Base-by-base conservation (phyloP, 192 early-diverging fungal species). In the Gryganskiella cystojenkinii region DNA sequence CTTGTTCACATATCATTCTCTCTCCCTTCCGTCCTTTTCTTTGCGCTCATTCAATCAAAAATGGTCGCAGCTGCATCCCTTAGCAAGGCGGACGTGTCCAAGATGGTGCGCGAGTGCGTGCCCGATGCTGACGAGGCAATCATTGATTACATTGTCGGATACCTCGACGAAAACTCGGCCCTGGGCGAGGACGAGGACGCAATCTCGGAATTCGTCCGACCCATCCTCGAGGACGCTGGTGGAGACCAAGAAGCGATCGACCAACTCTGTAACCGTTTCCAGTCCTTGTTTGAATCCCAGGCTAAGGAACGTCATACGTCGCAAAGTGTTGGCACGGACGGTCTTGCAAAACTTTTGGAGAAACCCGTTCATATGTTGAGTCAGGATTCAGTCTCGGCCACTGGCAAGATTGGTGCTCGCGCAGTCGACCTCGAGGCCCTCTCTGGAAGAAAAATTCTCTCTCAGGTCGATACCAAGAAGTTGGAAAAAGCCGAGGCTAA, bases 401-500 rank as follows among this genome's bases (percentile, higher is more conserved):
- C 80, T 27, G 83, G 83, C 50, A 66, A 64, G 59, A 59, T 85
- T 54, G 64, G 71, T 65, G 79, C 67, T 14, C 62, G 76, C 28
- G 57, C 72, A n/a, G 87, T 90, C 0, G 91, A 92, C 79, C 81
- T 93, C 33, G 86, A 92, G 31, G 83, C 90, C 35, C 81, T 90
- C 6, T 88, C 83, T 57, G 92, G 92, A 35, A 88, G 91, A 34
- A 82, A 80, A 34, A 81, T 92, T 56, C 84, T 88, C 15, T 90
- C 90, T 34, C 91, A 93, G 81, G 93, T 93, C 8, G 91, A 92
- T 56, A 74, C 89, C 43, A 84, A 89, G 57, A 98, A 96, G 82
- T 84, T 98, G 64, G 87, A 92, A 62, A 95, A 96, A 70, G 95
- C 95, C 30, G 96, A 99, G 84, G 88, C 89, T 40, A 95, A 96